Conservation (phyloP, 768 basidiomycete species). For the Ramaria sp. region DNA sequence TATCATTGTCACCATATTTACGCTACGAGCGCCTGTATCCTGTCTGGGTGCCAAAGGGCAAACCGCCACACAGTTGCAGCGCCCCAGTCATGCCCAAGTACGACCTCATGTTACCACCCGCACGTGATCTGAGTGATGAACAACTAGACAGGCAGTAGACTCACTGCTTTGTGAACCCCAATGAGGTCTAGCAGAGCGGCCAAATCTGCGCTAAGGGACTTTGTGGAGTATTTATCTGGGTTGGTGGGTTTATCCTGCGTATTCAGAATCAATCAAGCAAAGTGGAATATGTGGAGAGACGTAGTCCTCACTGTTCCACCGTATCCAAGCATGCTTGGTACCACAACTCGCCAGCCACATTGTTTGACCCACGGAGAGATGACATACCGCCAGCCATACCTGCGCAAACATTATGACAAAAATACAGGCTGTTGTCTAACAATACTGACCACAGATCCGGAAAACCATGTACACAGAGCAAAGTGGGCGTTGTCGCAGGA, state of each 20-base stretch:
- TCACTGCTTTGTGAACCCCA: conserved; percentile 41
- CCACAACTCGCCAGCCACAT: conserved; percentile 50
- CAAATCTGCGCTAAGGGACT: conserved; percentile 50
- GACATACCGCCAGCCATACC: conserved; percentile 71
- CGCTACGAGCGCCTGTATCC: conserved; percentile 50
- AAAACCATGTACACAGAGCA: conserved; percentile 76
- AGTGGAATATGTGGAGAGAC: neutral
- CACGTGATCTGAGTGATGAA: neutral
- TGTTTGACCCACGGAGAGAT: conserved; percentile 56
- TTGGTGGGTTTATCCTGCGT: conserved; percentile 42
- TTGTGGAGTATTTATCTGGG: conserved; percentile 45
- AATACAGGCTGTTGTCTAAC: neutral
- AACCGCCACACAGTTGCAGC: conserved; percentile 52
- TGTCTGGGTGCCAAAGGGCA: conserved; percentile 61
- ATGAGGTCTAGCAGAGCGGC: conserved; percentile 53
- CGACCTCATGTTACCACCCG: conserved; percentile 28
- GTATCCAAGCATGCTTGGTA: conserved; percentile 42
- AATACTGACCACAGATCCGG: conserved; percentile 44
- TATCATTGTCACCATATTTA: conserved; percentile 23
- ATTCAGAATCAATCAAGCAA: neutral
- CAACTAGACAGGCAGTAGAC: conserved; percentile 15
- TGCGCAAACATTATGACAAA: conserved; percentile 14
- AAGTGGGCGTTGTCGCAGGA: conserved; percentile 31
- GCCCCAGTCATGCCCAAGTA: conserved; percentile 82
- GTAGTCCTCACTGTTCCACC: conserved; percentile 32